Conservation (phyloP, 257 asterid species). For the Datura wrightii region DNA sequence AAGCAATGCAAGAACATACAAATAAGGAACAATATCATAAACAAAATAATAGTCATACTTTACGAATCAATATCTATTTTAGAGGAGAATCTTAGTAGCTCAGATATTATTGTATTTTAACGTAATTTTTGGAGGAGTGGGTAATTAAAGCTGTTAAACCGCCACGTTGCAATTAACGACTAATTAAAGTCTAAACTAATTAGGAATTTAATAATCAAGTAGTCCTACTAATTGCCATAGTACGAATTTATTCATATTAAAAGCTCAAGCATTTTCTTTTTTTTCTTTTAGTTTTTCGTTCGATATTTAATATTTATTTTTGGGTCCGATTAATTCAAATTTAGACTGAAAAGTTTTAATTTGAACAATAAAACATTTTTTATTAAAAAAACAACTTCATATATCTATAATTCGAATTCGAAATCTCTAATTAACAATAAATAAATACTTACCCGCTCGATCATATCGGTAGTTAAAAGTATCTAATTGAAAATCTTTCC, state of each 20-base stretch:
- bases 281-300: background rate
- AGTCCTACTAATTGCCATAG: background rate
- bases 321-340: too few relatives aligned
- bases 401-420: too few relatives aligned
- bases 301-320: too few relatives aligned
- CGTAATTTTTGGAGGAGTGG: background rate
- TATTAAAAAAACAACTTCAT: background rate
- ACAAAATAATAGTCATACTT: background rate
- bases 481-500: background rate
- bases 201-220: background rate
- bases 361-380: background rate
- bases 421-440: too few relatives aligned
- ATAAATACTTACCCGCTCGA: background rate
- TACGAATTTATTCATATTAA: background rate
- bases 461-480: fast-evolving
- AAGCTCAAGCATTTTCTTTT: background rate
- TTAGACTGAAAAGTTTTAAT: too few relatives aligned
- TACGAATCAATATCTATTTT: background rate
- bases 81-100: too few relatives aligned
- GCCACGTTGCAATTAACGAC: background rate
- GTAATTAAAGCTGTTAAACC: background rate
- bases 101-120: background rate
- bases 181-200: background rate
- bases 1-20: too few relatives aligned
- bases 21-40: too few relatives aligned